Evolutionary conservation across 108 stramenopile species (phyloP), one percentile per base, ranked within the genome.

Genomic region (Nannochloropsis gaditana): DNA sequence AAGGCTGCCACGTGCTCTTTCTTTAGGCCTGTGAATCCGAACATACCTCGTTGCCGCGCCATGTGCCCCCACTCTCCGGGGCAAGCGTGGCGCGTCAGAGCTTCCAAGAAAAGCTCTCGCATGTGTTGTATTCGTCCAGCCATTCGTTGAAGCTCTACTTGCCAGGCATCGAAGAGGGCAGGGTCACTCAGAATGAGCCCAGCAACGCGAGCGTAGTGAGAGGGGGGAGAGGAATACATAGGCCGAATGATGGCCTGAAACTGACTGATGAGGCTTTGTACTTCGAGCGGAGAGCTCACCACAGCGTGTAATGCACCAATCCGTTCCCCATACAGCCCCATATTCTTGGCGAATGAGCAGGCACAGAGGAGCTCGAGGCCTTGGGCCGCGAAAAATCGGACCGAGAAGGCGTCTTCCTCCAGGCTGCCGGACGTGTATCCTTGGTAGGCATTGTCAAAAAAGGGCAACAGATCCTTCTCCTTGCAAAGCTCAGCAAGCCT

Each of bases 371-470:
- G 44, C 42, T 88, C 81, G 1, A 84, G 41, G 21, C 90, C 89
- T 9, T 21, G 8, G 21, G 43, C 17, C 43, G 45, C 84, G 84
- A 92, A 92, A 1, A 87, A 43, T 2, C 91, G 82, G n/a, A 92
- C 79, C 42, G 92, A 50, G 80, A 43, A 84, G 45, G 87, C 87
- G 41, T 91, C 88, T 9, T 21, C 31, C 19, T 87, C 84, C 9
- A 73, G 80, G 81, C 45, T 45, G 11, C 89, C 88, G 9, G 85
- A 43, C 11, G 85, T 86, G 81, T 87, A 91, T 21, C 92, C 92
- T 73, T 91, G 92, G 90, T 92, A 92, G 31, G 92, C 92, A 42
- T 84, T 90, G 89, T 92, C 92, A 80, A 92, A 89, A 43, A 91
- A 84, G 21, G 89, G 90, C 11, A 89, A 43, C 19, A 88, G 42